Evolutionary conservation across 2,329 filamentous ascomycete genomes (phyloP), one percentile per base, ranked within the genome.

Genomic region (Dactylellina parvicollis): DNA sequence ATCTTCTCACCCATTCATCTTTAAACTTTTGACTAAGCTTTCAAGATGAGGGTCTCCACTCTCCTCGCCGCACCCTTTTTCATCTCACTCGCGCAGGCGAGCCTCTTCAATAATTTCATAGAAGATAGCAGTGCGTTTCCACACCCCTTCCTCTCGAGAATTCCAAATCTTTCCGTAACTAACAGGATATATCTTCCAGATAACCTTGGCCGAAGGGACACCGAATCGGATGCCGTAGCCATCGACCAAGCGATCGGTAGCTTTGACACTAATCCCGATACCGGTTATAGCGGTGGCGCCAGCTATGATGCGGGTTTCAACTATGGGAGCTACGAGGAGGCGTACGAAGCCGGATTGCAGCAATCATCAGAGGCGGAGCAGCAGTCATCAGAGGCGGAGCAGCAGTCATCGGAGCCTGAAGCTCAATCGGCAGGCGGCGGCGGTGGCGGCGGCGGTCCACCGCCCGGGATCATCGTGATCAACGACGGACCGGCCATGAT

Each of bases 41-140:
- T 16, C 44, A 57, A 50, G 32, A 67, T 67, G 62, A 67, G 59
- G 44, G 34, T 67, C 36, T 67, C 62, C 5, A 67, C 54, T 36
- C 32, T 67, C 32, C n/a, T 59, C 20, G 42, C 54, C 16, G 49
- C 54, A 3, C 62, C 62, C 22, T 24, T 67, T 16, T 28, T 67
- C 32, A 3, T 59, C 36, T 18, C 62, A 4, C 36, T 67, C 36
- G 62, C 52, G n/a, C 52, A 67, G 12, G 62, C 52, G 24, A 52
- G n/a, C 28, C 30, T 59, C 9, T 42, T 42, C 5, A 30, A 36
- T 38, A 50, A 54, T 20, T 54, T 22, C n/a, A 12, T 36, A 5
- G 49, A 36, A 16, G 30, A 36, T 36, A 54, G 22, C 22, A 22
- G 52, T 55, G 26, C 4, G 9, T 50, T 5, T 12, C n/a, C n/a